Base-by-base conservation (phyloP, 83 land plant genomes). In the Larix sibirica region DNA sequence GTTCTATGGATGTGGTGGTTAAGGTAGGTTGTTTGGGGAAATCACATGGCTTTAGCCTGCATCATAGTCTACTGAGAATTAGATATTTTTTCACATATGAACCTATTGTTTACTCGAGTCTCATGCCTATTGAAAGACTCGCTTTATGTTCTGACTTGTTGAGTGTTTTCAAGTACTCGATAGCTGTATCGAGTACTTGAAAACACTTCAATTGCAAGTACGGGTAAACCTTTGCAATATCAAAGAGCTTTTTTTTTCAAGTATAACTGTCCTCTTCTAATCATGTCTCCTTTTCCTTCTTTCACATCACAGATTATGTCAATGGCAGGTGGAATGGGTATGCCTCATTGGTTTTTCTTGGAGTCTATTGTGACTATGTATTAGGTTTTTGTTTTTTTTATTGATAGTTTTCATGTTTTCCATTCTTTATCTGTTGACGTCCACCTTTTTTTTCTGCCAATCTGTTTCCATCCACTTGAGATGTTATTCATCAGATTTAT, bases 291-390 rank as follows among this genome's bases (percentile, higher is more conserved):
- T 40, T 38, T 40, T 50, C 44, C 12, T 50, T 40, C 44, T 71
- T 40, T 71, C 40, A 40, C 50, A 38, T 71, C 44, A 42, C 93
- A 93, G 95, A 89, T 93, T 40, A 91, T 93, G 93, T 91, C 95
- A 17, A 91, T 91, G 95, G 93, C 92, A 75, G 77, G 87, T 79
- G 95, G 94, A 31, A 60, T 93, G 82, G 89, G 84, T 47, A 85
- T 91, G 90, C 86, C 90, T 70, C 95, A 4, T 83, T 93, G 89
- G 90, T 93, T 87, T 71, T 88, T 42, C 94, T 92, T 47, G 50
- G 50, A 7, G 50, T 7, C 9, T 47, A 47, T 47, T 47, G 50
- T 47, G 50, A 47, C 50, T 0, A 47, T 9, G 50, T 47, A 47
- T 47, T 7, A 47, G 50, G 50, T 47, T 6, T 47, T 9, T 47